Evolutionary conservation across 2,329 filamentous ascomycete species (phyloP), one percentile per base, ranked within the genome.

Genomic region (Pseudopyrenochaeta lycopersici): DNA sequence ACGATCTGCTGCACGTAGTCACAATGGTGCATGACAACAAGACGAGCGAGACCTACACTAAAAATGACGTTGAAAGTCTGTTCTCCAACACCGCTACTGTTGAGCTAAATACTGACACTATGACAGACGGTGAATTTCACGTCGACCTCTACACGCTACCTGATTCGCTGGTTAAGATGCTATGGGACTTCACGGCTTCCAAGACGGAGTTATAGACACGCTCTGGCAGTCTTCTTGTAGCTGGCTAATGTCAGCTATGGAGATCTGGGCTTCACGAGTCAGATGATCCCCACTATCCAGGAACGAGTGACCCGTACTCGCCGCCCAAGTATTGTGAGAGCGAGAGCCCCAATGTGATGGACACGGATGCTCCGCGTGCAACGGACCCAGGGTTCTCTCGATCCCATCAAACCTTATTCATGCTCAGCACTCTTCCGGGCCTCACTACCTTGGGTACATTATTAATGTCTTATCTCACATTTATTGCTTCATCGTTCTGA

Each of bases 11-110:
- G 57, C 91, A 95, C 66, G 92, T 98, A 20, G 96, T 99, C 56
- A 94, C 98, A 80, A 89, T 99, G 86, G 94, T 99, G 58, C 95
- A 98, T 76, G 95, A 99, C 79, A 91, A 97, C 80, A 98, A 98
- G 83, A 88, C 87, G 1, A 86, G 91, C 5, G 92, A 97, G 61
- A 97, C 94, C 1, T 98, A 97, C 79, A 96, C 94, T 44, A 93
- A 96, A 81, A 98, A 97, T 68, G 96, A 99, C 77, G 86, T 97
- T 52, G 95, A 99, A 71, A 90, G 92, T 96, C 80, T 80, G 89
- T 84, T 47, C 20, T 39, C n/a, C 18, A 3, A 23, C 7, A 27
- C 11, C 14, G 18, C 38, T 3, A 2, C 21, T 3, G 9, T 27
- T 27, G 9, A 27, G 23, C 23, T 9, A 15, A 11, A 20, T 50